Conservation (phyloP, 2,329 filamentous ascomycete species). For the Chlorencoelia australis region DNA sequence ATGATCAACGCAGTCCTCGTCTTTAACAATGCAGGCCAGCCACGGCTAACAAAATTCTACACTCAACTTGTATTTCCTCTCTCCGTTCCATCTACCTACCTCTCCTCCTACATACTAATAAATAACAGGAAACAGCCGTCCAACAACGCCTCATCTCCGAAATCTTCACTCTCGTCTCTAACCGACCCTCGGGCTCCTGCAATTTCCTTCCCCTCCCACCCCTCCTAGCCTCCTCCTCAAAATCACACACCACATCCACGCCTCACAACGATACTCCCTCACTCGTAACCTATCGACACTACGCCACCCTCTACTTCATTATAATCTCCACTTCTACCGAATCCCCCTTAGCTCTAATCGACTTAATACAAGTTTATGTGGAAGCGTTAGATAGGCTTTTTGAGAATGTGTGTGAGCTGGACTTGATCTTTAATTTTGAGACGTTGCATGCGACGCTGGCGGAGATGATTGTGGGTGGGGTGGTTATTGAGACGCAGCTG, state of each 20-base stretch:
- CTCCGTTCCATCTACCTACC: conserved; percentile 3
- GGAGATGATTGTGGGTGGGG: conserved; percentile 92
- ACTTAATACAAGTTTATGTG: conserved; percentile 96
- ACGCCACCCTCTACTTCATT: conserved; percentile 97
- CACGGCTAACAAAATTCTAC: conserved; percentile 96
- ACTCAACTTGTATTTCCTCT: conserved; percentile 66
- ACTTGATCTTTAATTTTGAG: conserved; percentile 98
- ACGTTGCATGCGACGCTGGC: conserved; percentile 81
- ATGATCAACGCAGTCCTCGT: conserved; percentile 99
- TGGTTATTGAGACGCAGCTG: conserved; percentile 85
- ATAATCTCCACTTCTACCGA: conserved; percentile 94
- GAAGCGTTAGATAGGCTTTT: conserved; percentile 91
- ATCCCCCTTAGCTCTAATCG: conserved; percentile 86
- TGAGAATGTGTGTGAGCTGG: conserved; percentile 94
- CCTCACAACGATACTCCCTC: conserved; percentile 83
- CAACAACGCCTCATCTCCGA: conserved; percentile 95
- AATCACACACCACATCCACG: conserved; percentile 55
- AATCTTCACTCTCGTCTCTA: conserved; percentile 92
- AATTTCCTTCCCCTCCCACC: conserved; percentile 85
- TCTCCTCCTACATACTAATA: conserved; percentile 8
- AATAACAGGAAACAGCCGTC: conserved; percentile 77
- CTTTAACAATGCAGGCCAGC: conserved; percentile 97
- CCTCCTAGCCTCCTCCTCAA: conserved; percentile 50
- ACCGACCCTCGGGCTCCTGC: conserved; percentile 83
- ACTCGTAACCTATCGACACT: conserved; percentile 95